Evolutionary conservation across 208 protist genomes (phyloP).

Genomic region (Trichomonas gallinae): DNA sequence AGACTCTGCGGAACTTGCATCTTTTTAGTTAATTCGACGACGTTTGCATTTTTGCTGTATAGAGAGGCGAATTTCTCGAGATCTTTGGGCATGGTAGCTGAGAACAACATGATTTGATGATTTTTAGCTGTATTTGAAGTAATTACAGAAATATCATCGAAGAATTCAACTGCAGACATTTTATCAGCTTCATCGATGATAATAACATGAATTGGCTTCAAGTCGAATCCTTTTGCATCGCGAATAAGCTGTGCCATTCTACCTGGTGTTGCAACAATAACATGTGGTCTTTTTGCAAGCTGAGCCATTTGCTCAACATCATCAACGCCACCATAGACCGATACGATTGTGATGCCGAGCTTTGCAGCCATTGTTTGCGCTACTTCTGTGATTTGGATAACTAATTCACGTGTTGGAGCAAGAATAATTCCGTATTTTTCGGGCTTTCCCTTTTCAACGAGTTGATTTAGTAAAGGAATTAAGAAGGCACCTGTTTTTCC

Average conservation of each 20-base stretch:
- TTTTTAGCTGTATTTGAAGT: not conserved
- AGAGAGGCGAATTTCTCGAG: not conserved
- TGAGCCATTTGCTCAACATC: not conserved
- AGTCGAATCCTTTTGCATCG: not conserved
- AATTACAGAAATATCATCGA: not conserved
- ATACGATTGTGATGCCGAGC: not conserved
- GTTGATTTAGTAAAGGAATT: constrained; percentile 60
- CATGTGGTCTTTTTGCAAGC: not conserved
- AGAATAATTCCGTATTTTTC: not conserved
- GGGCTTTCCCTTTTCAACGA: constrained; percentile 31
- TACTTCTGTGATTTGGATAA: not conserved
- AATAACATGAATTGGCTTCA: not conserved
- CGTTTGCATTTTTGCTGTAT: not conserved
- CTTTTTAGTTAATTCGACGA: not conserved
- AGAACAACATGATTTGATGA: not conserved
- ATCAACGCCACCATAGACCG: not conserved
- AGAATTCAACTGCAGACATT: not conserved
- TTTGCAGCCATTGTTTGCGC: not conserved
- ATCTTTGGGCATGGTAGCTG: constrained; percentile 6
- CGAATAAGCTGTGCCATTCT: not conserved
- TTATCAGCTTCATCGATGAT: constrained; percentile 20
- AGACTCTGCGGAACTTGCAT: not conserved
- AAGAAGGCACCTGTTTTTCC: constrained; percentile 67
- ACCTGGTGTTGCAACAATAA: constrained; percentile 21
- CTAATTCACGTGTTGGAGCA: not conserved